Evolutionary conservation across 176 grass and related monocot genomes (phyloP).

Genomic region (Bromus sterilis): DNA sequence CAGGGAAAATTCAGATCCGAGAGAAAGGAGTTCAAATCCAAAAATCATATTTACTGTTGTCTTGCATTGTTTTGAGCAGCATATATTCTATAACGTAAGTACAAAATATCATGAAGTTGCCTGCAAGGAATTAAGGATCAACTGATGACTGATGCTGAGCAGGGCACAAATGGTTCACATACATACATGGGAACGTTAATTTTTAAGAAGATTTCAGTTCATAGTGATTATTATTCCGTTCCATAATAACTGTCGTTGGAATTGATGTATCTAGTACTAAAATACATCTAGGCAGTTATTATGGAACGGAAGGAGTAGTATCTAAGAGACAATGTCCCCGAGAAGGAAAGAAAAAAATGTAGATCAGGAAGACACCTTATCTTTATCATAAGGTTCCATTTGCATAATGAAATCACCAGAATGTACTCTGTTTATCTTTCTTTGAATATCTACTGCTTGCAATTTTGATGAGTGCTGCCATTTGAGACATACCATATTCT

Average conservation of each 20-base stretch:
- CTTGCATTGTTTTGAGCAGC: too few relatives aligned
- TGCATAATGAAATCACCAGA: background rate
- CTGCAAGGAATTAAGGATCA: background rate
- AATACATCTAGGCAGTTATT: too few relatives aligned
- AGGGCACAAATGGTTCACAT: background rate
- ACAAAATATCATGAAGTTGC: background rate
- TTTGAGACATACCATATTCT: background rate
- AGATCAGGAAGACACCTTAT: background rate
- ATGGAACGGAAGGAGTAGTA: too few relatives aligned
- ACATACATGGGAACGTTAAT: background rate
- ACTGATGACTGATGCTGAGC: background rate
- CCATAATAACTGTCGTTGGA: too few relatives aligned
- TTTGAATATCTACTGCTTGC: background rate
- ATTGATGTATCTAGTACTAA: too few relatives aligned
- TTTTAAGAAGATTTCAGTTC: background rate
- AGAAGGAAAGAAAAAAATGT: background rate
- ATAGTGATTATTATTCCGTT: background rate
- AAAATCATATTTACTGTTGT: too few relatives aligned
- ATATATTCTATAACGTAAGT: background rate
- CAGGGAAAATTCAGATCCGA: too few relatives aligned
- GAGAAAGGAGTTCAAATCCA: too few relatives aligned
- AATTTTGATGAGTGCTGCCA: background rate
- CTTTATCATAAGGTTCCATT: background rate
- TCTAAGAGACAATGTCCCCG: background rate
- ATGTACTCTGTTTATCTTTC: background rate